Percentiles rank a stretch among this genome's conserved stretches.
These are phyloP conservation scores for barrel medic (Medicago truncatula) DNA, from an alignment of 306 rosid genomes.

Conservation along the genomic window DNA sequence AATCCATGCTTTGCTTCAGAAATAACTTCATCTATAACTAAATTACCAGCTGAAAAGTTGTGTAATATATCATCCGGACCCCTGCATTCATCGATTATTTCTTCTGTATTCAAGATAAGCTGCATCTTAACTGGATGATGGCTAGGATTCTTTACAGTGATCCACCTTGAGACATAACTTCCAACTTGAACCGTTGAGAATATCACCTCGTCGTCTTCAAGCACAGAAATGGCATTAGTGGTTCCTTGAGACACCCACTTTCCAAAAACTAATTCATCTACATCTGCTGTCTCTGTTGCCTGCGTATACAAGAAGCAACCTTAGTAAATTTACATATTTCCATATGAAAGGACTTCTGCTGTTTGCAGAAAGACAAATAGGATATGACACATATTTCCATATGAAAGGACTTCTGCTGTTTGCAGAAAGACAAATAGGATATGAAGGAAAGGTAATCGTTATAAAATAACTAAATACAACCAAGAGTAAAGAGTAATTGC, in stretches of 20 bases:
- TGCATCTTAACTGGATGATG: constrained; percentile 77
- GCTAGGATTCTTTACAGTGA: constrained; percentile 83
- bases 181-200: constrained; percentile 84
- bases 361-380: constrained; percentile 18
- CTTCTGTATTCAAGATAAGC: constrained; percentile 84
- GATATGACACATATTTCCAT: constrained; percentile 13
- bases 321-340: constrained; percentile 12
- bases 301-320: constrained; percentile 45
- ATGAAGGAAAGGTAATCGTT: background rate
- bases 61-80: constrained; percentile 58
- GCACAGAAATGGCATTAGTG: constrained; percentile 66
- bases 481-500: background rate
- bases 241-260: constrained; percentile 85
- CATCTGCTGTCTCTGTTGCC: constrained; percentile 51
- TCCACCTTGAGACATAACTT: constrained; percentile 71
- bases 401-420: constrained; percentile 1
- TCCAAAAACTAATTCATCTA: constrained; percentile 71
- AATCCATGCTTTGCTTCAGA: constrained; percentile 77
- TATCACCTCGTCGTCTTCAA: constrained; percentile 67
- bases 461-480: background rate
- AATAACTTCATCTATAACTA: constrained; percentile 60
- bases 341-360: constrained; percentile 4
- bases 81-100: constrained; percentile 70
- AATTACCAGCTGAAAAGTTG: constrained; percentile 69
- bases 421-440: constrained; percentile 13